Percentiles rank a stretch among this genome's conserved stretches.
These are phyloP conservation scores for Olyra latifolia DNA, from an alignment of 176 grass and related monocot species.

Conservation along the genomic window DNA sequence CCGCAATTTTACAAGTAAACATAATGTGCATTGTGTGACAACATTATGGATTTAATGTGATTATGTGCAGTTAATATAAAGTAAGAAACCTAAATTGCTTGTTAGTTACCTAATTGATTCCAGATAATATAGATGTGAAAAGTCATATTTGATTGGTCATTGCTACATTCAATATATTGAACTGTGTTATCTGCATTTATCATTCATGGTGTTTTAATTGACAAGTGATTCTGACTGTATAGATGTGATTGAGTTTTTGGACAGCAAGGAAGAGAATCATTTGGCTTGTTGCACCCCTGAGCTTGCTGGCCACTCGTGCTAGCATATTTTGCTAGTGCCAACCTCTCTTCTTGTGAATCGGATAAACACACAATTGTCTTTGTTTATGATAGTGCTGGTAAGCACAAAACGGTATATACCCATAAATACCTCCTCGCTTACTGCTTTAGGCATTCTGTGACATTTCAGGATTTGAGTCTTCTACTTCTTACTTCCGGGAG, in stretches of 20 bases:
- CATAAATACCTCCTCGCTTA: neutral
- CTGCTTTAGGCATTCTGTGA: constrained; percentile 12
- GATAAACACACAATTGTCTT: neutral
- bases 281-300: neutral
- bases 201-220: neutral
- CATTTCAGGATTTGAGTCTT: constrained; percentile 82
- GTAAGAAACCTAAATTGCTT: neutral
- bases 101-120: neutral
- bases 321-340: constrained; percentile 2
- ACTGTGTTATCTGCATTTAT: constrained; percentile 1
- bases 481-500: constrained; percentile 88
- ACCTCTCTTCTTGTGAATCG: neutral
- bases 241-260: neutral
- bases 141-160: constrained; percentile 3
- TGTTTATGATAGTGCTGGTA: constrained; percentile 2
- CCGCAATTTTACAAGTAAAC: constrained; percentile 17
- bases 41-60: neutral
- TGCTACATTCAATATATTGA: neutral
- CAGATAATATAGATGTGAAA: neutral
- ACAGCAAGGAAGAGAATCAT: neutral
- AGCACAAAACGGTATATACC: neutral
- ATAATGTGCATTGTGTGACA: neutral
- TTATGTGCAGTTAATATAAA: constrained; percentile 3
- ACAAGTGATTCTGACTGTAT: neutral
- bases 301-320: neutral